These are phyloP conservation scores for Bidens hawaiensis DNA, from an alignment of 140 eudicot genomes.

Conservation along the genomic window DNA sequence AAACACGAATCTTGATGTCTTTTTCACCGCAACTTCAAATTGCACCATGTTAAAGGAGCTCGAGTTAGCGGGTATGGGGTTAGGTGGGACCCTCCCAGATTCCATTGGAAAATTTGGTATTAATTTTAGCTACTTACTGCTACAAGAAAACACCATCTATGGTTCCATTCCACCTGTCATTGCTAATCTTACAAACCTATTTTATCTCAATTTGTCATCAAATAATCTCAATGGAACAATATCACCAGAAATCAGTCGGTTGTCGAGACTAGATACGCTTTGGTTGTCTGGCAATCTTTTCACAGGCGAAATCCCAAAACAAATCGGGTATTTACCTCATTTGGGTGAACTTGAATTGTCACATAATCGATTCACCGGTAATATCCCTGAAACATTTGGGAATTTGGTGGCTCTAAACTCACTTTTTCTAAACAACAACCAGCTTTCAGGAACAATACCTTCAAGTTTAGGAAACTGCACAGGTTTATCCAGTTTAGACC, in stretches of 20 bases:
- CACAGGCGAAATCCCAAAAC: slow-evolving; percentile 40
- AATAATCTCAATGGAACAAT: slow-evolving; percentile 44
- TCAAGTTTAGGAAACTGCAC: slow-evolving; percentile 46
- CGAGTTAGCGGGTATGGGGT: slow-evolving; percentile 43
- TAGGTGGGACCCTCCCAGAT: slow-evolving; percentile 50
- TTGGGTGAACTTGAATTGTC: slow-evolving; percentile 58
- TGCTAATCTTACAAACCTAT: slow-evolving; percentile 34
- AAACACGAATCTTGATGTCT: slow-evolving; percentile 50
- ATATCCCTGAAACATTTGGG: slow-evolving; percentile 42
- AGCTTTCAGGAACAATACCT: slow-evolving; percentile 53
- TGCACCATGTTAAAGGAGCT: slow-evolving; percentile 43
- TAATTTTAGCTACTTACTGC: slow-evolving; percentile 17
- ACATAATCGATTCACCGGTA: slow-evolving; percentile 38
- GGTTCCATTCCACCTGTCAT: slow-evolving; percentile 46
- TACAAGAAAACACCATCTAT: slow-evolving; percentile 40
- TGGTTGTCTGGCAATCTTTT: slow-evolving; percentile 40
- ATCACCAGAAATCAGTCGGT: slow-evolving; percentile 29
- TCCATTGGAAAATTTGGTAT: slow-evolving; percentile 31
- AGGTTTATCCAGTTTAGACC: slow-evolving; percentile 35
- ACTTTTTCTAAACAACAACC: slow-evolving; percentile 42
- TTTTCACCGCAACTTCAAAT: slow-evolving; percentile 39
- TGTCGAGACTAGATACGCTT: slow-evolving; percentile 33
- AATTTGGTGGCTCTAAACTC: slow-evolving; percentile 26
- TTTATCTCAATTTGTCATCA: slow-evolving; percentile 38
- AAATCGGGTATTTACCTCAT: slow-evolving; percentile 31